These are phyloP conservation scores for Candida tammaniensis DNA, from an alignment of 805 yeast species.

Conservation along the genomic window DNA sequence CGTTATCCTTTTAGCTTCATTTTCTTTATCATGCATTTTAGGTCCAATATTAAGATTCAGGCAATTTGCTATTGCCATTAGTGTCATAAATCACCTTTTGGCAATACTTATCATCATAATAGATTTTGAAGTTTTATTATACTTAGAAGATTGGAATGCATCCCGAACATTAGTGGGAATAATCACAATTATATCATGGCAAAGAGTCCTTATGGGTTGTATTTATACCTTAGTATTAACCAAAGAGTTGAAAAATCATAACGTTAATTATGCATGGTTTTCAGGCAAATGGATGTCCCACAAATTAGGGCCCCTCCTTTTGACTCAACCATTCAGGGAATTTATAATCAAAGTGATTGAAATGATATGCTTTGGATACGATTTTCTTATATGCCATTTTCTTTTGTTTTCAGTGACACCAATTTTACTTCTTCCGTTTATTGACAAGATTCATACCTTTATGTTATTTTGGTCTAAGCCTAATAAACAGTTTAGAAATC, in stretches of 20 bases:
- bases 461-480: constrained; percentile 51
- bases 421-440: constrained; percentile 41
- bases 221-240: constrained; percentile 34
- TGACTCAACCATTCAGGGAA: constrained; percentile 49
- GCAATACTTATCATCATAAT: constrained; percentile 33
- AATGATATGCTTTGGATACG: constrained; percentile 45
- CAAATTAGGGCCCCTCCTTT: constrained; percentile 32
- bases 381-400: constrained; percentile 44
- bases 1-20: constrained; percentile 26
- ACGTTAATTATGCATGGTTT: constrained; percentile 51
- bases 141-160: constrained; percentile 42
- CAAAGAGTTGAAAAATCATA: constrained; percentile 41
- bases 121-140: constrained; percentile 34
- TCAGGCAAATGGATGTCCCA: constrained; percentile 47
- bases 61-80: constrained; percentile 34
- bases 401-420: constrained; percentile 40
- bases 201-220: constrained; percentile 26
- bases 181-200: constrained; percentile 35
- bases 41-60: constrained; percentile 37
- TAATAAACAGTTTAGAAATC: constrained; percentile 30
- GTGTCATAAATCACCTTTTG: constrained; percentile 37
- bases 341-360: constrained; percentile 44
- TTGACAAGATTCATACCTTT: constrained; percentile 47
- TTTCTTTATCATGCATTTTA: constrained; percentile 33
- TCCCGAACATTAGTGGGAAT: constrained; percentile 38